Percentiles rank a stretch among this genome's conserved stretches.
phyloP scores from a whole-genome alignment of 441 rosid genomes.

The Euphorbia corollata region DNA sequence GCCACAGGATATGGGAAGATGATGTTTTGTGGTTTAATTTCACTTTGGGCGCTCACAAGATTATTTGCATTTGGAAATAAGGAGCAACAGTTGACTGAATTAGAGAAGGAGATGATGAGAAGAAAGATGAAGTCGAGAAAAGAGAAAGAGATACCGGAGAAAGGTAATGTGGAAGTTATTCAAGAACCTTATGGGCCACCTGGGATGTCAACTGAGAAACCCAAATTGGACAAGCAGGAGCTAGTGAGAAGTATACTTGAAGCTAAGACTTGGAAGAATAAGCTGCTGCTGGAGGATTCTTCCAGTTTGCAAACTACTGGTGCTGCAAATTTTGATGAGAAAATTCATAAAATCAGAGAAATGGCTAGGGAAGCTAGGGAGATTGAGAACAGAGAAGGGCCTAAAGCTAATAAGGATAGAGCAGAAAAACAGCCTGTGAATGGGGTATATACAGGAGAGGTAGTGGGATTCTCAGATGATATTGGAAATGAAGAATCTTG shows the following conservation, averaged over 20 bases:
- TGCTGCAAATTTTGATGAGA: constrained; percentile 32
- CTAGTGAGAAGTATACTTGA: constrained; percentile 45
- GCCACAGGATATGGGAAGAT: constrained; percentile 40
- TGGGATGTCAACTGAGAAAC: constrained; percentile 35
- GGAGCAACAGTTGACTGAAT: constrained; percentile 36
- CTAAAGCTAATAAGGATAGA: constrained; percentile 23
- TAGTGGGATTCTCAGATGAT: constrained; percentile 19
- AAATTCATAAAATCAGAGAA: constrained; percentile 42
- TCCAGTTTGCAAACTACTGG: constrained; percentile 27
- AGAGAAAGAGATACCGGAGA: constrained; percentile 43
- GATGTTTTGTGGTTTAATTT: constrained; percentile 45
- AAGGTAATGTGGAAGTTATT: constrained; percentile 48
- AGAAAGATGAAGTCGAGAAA: constrained; percentile 65
- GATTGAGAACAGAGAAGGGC: constrained; percentile 35
- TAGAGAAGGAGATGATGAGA: constrained; percentile 88
- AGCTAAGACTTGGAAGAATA: constrained; percentile 34
- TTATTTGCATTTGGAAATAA: constrained; percentile 31
- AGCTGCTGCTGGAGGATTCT: constrained; percentile 26
- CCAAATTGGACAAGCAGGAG: constrained; percentile 53
- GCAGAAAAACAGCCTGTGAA: constrained; percentile 29
- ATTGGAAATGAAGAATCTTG: constrained; percentile 20
- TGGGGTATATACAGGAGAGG: constrained; percentile 23
- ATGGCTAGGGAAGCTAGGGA: constrained; percentile 52
- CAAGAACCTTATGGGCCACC: constrained; percentile 27
- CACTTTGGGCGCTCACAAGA: constrained; percentile 46